Base-by-base conservation (phyloP, 495 filamentous ascomycete genomes). In the Penicillium canescens region DNA sequence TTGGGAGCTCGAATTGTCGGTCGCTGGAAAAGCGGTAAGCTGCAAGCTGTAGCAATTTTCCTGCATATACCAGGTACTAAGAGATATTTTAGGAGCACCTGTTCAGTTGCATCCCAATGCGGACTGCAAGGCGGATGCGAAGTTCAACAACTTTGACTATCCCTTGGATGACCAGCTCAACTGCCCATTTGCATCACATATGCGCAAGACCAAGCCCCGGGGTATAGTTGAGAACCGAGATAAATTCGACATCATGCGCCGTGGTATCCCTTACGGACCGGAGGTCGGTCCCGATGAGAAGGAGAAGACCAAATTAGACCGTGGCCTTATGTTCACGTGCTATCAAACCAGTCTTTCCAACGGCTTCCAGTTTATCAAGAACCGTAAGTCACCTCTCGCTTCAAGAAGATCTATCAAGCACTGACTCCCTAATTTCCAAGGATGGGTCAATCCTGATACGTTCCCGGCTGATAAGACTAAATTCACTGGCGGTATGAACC, bases 151-250 rank as follows among this genome's bases (percentile, higher is more conserved):
- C 35, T 68, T 74, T 44, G 46, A 55, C 31, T 60, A 59, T 24
- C 43, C 52, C 46, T n/a, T 28, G 4, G 36, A 54, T 6, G 54
- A 50, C 6, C 65, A 75, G 45, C 53, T 46, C 8, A 53, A 60
- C 23, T 77, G 73, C 45, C 73, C 73, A 20, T 72, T 73, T 47
- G 68, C 71, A 6, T 73, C 73, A 12, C 73, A 77, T 45, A 67
- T 69, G 28, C 72, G 73, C 56, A 74, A 77, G 68, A 67, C 59
- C 8, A 75, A 74, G 47, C 72, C 70, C 9, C 63, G 72, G 42
- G 55, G 46, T 33, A 68, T 74, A 44, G 42, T 75, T 7, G 55
- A 57, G 12, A 42, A 55, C 11, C 56, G 41, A 13, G 41, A 57
- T 34, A 42, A 34, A 11, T 55, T 54, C 46, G 65, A 66, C 41